Evolutionary conservation across 2,329 filamentous ascomycete species (phyloP), one percentile per base, ranked within the genome.

Genomic region (Aschersonia sp.): DNA sequence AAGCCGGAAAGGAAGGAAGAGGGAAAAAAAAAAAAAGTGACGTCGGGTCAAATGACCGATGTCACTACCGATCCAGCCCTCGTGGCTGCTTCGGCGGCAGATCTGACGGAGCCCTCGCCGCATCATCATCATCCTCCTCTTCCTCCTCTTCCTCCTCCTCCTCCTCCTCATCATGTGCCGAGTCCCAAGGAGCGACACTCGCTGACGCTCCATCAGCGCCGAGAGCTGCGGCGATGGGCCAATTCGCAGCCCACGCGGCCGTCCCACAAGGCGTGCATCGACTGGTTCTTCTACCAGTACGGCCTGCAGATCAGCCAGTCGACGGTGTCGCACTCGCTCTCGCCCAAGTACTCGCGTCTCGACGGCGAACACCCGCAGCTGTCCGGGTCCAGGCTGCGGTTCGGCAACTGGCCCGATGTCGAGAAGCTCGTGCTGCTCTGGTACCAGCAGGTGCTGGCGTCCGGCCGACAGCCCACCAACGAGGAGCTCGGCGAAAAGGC

Each of bases 351-450:
- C 55, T 76, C 74, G 39, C 72, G 76, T 30, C 71, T 80, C 46
- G 76, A 80, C 56, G 72, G 71, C 56, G 75, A 79, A 47, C 66
- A 68, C 53, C 74, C 73, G 12, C 75, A 79, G 59, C 70, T 79
- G 50, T 77, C 74, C n/a, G 76, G 76, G 42, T 79, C 75, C 48
- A 73, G 76, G 42, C 66, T 80, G 51, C 74, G 76, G 52, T 79
- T 79, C 49, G 76, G 76, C 52, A 80, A 80, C 58, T 79, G 76
- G 76, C 76, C 76, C 50, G 76, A 79, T 52, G 76, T 80, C 47
- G 73, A 76, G 63, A 75, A 74, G 63, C 67, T 76, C 7, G 73
- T 76, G 22, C 62, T 76, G 50, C 63, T 73, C 6, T 76, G 73
- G 73, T 73, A 75, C 56, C 70, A 74, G 54, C 68, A 73, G 52